phyloP scores from a whole-genome alignment of 192 early-diverging fungal genomes.

The Phycomyces nitens region DNA sequence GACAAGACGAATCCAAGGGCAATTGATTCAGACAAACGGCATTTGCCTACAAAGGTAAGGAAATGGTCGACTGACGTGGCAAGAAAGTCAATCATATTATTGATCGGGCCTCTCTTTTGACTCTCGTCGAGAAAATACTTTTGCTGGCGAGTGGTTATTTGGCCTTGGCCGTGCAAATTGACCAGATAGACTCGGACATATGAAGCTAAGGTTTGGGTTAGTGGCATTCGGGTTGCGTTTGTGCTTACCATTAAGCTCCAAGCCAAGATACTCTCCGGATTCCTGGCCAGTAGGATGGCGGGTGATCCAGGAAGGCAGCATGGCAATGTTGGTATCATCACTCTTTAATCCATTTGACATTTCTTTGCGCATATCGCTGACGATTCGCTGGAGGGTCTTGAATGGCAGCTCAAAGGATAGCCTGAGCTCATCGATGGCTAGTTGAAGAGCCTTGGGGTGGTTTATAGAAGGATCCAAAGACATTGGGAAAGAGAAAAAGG shows the following conservation, averaged over 20 bases:
- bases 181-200: slow-evolving; percentile 30
- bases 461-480: no score
- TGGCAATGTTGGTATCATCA: slow-evolving; percentile 35
- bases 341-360: no score
- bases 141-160: slow-evolving; percentile 48
- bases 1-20: slow-evolving; percentile 86
- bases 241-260: slow-evolving; percentile 79
- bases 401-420: no score
- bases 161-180: slow-evolving; percentile 52
- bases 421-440: no score
- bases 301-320: slow-evolving; percentile 79
- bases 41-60: slow-evolving; percentile 38
- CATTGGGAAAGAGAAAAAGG: no score
- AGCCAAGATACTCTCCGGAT: slow-evolving; percentile 71
- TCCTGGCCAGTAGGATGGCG: slow-evolving; percentile 70
- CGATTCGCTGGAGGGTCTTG: no score
- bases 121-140: slow-evolving; percentile 53
- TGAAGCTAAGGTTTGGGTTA: slow-evolving; percentile 16
- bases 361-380: no score
- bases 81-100: slow-evolving; percentile 69
- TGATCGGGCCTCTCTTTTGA: slow-evolving; percentile 37
- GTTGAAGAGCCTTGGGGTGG: no score
- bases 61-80: slow-evolving; percentile 81
- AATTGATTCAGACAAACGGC: slow-evolving; percentile 24
- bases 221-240: not conserved